A percentile compares a stretch with the other conserved stretches of the same genome.
Conservation (phyloP, 805 yeast genomes). For the Lachancea kluyveri region DNA sequence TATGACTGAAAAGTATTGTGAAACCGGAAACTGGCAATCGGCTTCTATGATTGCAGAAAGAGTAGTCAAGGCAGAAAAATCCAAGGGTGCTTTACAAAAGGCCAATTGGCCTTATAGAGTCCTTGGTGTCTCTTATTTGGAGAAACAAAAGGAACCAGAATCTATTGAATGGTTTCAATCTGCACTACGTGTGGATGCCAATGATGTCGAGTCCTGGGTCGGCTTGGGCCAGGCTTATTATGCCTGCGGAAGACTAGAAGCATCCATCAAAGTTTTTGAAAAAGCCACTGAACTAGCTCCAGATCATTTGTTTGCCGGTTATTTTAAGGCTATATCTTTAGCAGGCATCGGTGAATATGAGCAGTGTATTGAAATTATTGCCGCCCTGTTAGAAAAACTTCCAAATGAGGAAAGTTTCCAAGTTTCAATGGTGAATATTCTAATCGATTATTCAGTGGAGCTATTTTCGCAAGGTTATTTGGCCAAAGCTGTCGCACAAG, state of each 20-base stretch:
- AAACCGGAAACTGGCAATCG: conserved; percentile 70
- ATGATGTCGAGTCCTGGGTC: conserved; percentile 79
- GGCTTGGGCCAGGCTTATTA: conserved; percentile 96
- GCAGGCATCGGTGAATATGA: conserved; percentile 61
- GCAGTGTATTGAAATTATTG: conserved; percentile 46
- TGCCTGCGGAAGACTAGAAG: conserved; percentile 78
- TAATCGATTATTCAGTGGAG: conserved; percentile 46
- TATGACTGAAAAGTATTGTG: conserved; percentile 65
- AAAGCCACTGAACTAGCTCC: conserved; percentile 53
- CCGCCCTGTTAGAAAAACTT: conserved; percentile 34
- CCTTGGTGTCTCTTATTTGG: conserved; percentile 72
- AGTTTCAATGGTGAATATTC: conserved; percentile 50
- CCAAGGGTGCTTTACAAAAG: conserved; percentile 42
- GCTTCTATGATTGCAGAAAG: conserved; percentile 70
- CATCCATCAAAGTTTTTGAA: conserved; percentile 76
- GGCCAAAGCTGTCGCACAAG: conserved; percentile 53
- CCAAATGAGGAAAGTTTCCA: conserved; percentile 48
- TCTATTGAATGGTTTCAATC: conserved; percentile 89
- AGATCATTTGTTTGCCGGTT: conserved; percentile 54
- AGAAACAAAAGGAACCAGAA: conserved; percentile 60
- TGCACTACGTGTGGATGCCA: conserved; percentile 62
- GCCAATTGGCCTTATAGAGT: conserved; percentile 85
- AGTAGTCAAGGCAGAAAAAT: conserved; percentile 57
- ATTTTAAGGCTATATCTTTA: conserved; percentile 60
- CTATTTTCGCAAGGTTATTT: conserved; percentile 56